Conservation (phyloP, 2,329 filamentous ascomycete species). For the Botrytis galanthina region DNA sequence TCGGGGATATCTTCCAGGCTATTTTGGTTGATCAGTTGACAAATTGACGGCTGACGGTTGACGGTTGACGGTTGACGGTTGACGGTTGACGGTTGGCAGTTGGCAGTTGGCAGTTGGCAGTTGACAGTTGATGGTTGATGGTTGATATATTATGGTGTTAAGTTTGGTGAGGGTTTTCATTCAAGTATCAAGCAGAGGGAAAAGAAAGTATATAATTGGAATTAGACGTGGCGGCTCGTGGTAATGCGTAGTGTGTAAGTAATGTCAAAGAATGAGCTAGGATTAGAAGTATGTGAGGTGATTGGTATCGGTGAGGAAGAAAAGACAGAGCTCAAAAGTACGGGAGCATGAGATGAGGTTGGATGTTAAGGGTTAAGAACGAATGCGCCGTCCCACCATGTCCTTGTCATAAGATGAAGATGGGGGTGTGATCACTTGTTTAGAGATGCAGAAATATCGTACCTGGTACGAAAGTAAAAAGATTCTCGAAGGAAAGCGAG, state of each 20-base stretch:
- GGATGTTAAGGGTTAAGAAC: constrained; percentile 2
- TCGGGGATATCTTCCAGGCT: neutral
- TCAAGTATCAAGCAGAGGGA: neutral
- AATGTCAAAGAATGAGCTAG: neutral
- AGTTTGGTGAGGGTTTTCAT: neutral
- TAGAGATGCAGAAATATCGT: neutral
- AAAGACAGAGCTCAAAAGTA: neutral
- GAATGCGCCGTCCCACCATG: neutral
- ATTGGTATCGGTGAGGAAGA: constrained; percentile 11
- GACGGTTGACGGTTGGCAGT: too few species aligned
- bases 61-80: neutral
- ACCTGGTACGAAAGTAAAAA: constrained; percentile 9
- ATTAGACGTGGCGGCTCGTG: neutral
- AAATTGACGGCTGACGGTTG: neutral
- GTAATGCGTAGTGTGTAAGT: neutral
- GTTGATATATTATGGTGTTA: neutral
- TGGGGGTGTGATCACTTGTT: constrained; percentile 16
- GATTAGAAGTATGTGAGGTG: neutral
- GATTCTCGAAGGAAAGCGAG: constrained; percentile 17
- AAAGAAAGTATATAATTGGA: neutral
- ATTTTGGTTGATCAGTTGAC: neutral
- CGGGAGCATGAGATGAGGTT: neutral
- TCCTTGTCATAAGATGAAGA: constrained; percentile 5
- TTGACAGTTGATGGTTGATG: neutral
- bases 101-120: neutral